Evolutionary conservation across 129 eudicot species (phyloP).

Genomic region (Mikania micrantha): DNA sequence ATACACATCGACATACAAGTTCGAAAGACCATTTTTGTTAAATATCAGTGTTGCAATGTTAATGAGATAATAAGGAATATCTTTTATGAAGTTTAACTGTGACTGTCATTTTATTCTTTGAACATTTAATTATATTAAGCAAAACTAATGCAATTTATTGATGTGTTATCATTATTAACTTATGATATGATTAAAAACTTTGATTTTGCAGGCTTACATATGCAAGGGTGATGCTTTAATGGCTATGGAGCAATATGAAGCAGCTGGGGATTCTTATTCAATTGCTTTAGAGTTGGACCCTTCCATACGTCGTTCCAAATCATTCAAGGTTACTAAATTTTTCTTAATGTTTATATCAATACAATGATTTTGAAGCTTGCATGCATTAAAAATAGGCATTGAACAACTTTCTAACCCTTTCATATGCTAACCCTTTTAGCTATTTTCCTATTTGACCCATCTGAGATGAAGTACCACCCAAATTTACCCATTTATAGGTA

Average conservation of each 20-base stretch:
- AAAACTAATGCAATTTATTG: neutral
- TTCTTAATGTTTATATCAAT: neutral
- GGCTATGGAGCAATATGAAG: slow-evolving; percentile 67
- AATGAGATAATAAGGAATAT: neutral
- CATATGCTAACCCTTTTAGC: neutral
- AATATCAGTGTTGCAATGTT: neutral
- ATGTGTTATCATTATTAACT: neutral
- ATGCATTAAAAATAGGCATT: neutral
- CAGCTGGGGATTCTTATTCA: slow-evolving; percentile 54
- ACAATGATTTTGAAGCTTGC: neutral
- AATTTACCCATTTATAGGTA: neutral
- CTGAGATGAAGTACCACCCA: neutral
- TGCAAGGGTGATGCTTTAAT: slow-evolving; percentile 79
- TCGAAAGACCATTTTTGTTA: too few relatives aligned
- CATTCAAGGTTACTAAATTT: slow-evolving; percentile 55
- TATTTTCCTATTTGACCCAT: neutral
- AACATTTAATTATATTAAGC: neutral
- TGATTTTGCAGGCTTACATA: slow-evolving; percentile 53
- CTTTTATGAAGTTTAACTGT: neutral
- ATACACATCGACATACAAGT: too few relatives aligned
- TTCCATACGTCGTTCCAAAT: slow-evolving; percentile 68
- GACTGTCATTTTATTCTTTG: neutral
- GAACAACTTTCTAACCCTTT: neutral
- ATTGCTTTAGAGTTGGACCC: slow-evolving; percentile 72
- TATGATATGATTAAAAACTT: neutral